phyloP scores from a whole-genome alignment of 306 rosid species.

The Lathyrus oleraceus region DNA sequence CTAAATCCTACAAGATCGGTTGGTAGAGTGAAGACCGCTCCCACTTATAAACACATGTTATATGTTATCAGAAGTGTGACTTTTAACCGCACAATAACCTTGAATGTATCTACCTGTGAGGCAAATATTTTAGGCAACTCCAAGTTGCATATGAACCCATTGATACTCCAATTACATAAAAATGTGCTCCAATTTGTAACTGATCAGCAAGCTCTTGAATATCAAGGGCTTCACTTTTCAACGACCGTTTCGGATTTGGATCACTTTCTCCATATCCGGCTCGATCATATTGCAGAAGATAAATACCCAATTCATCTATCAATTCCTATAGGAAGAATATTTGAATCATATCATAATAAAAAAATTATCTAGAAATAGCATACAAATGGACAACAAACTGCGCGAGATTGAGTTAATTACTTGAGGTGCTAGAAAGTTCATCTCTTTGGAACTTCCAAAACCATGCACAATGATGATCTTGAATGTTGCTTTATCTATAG shows the following conservation, averaged over 20 bases:
- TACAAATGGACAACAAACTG: no score
- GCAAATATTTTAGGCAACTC: conserved; percentile 89
- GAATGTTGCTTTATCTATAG: conserved; percentile 53
- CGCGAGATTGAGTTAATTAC: conserved; percentile 19
- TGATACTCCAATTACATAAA: conserved; percentile 85
- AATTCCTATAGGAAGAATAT: conserved; percentile 53
- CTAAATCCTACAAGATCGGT: no score
- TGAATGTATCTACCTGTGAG: conserved; percentile 60
- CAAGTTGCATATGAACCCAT: conserved; percentile 95
- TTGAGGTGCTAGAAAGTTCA: conserved; percentile 50
- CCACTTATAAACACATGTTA: no score
- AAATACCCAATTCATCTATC: conserved; percentile 76
- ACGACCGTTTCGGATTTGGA: conserved; percentile 71
- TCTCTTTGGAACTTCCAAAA: conserved; percentile 66
- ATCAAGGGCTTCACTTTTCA: conserved; percentile 82
- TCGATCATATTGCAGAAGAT: conserved; percentile 71
- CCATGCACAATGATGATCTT: conserved; percentile 63
- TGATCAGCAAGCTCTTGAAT: conserved; percentile 87
- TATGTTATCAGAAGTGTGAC: no score
- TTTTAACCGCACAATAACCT: background rate
- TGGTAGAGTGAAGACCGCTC: no score
- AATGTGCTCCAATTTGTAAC: conserved; percentile 62
- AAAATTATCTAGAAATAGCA: no score
- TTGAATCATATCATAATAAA: conserved; percentile 26
- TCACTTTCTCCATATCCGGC: conserved; percentile 97